Base-by-base conservation (phyloP, 1,139 yeast genomes). In the Suhomyces maxii region DNA sequence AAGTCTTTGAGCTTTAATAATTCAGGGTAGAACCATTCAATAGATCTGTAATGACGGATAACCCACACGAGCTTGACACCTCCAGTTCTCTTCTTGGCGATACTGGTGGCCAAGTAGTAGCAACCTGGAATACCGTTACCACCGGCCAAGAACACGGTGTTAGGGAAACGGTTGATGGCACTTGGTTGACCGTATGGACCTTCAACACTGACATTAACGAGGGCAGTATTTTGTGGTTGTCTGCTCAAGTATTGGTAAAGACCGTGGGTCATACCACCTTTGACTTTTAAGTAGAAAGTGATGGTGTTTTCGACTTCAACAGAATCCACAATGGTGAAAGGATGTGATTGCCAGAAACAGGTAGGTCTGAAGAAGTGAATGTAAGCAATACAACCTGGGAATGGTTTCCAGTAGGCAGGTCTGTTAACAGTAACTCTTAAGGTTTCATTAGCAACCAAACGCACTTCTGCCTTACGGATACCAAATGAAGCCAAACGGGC, bases 51-150 rank as follows among this genome's bases (percentile, higher is more conserved):
- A 49, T 76, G 70, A 56, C 80, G 73, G 26, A 80, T 68, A 23
- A 69, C 66, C 82, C 84, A 77, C 57, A 74, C 68, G 26, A 81
- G 59, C 58, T 76, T 73, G 39, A 73, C 59, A 43, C 50, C 48
- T 37, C 60, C 45, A 2, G 48, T 36, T 32, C 48, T 45, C 33
- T 40, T 45, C 35, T 47, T 46, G 47, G 63, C 64, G 46, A 68
- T 53, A 39, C 58, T 58, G 37, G 54, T 52, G 12, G 71, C 71
- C 54, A 70, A 71, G 28, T 65, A 60, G 52, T 63, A 71, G 42
- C 71, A 54, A 26, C 76, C 76, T 2, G 95, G 86, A 52, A 88
- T 75, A 54, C 95, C 96, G 49, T 84, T 84, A 41, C 93, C 93
- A 51, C 90, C 87, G 1, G 75, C 82, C 44, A 86, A 56, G 40